Percentiles rank a stretch among this genome's conserved stretches.
Conservation (phyloP, 2,329 filamentous ascomycete genomes). For the Falciphora oryzae region DNA sequence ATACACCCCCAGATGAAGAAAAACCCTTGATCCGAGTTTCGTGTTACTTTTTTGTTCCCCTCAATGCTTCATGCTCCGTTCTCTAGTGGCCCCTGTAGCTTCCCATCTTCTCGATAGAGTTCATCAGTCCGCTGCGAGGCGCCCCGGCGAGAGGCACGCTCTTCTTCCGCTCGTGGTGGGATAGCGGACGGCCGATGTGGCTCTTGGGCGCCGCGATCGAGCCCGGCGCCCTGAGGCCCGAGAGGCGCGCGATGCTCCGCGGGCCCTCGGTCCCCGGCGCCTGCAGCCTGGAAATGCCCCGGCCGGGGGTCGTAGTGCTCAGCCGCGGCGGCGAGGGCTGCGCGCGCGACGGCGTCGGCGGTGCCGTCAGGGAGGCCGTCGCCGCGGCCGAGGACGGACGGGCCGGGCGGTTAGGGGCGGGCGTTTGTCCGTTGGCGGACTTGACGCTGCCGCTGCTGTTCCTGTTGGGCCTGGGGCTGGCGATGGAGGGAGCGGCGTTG, state of each 20-base stretch:
- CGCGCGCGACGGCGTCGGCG: constrained; percentile 17
- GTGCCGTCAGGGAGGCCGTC: constrained; percentile 14
- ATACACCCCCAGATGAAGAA: background rate
- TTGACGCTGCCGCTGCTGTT: constrained; percentile 1
- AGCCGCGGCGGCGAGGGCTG: constrained; percentile 14
- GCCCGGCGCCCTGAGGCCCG: constrained; percentile 57
- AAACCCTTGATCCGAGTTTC: background rate
- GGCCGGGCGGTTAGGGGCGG: constrained; percentile 6
- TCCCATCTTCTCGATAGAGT: constrained; percentile 84
- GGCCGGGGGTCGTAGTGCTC: constrained; percentile 20
- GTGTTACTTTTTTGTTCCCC: background rate
- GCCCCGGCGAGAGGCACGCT: constrained; percentile 27
- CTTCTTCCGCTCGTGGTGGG: constrained; percentile 37
- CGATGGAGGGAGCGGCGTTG: background rate
- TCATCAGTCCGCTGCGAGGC: constrained; percentile 68
- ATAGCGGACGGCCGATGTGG: constrained; percentile 36
- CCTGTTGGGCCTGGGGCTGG: background rate
- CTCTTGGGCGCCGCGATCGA: constrained; percentile 40
- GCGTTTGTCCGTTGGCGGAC: constrained; percentile 8
- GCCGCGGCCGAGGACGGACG: constrained; percentile 17
- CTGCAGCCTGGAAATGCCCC: constrained; percentile 17
- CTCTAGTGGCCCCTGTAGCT: constrained; percentile 40
- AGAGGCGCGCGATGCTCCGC: constrained; percentile 20
- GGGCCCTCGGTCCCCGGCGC: background rate
- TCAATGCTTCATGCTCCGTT: background rate